Base-by-base conservation (phyloP, 345 rosid species). In the Xanthoceras sorbifolium region DNA sequence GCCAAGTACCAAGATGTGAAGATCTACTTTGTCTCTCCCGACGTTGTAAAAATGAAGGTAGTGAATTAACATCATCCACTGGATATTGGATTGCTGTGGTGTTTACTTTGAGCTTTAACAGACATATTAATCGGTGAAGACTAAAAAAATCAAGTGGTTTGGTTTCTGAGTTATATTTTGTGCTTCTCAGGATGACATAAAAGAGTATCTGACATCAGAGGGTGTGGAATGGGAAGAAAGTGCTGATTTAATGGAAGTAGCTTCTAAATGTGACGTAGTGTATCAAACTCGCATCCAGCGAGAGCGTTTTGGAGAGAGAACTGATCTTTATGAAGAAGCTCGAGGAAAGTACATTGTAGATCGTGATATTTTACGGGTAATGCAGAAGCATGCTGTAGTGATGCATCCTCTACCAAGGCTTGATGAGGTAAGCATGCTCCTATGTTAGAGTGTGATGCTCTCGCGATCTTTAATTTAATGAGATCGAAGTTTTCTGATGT, bases 351-450 rank as follows among this genome's bases (percentile, higher is more conserved):
- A 93, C 80, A 96, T 96, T 40, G 90, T 96, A 18, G 85, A 92
- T 78, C 69, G 79, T 59, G 78, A 79, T 66, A 87, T 92, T 62
- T 77, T 96, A 69, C 79, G 78, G 38, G 97, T 81, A 67, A 92
- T 93, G 99, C 95, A 89, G 89, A 83, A 85, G 75, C 94, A 88
- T 63, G 95, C 95, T 18, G 91, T 96, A 65, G 90, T 93, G 74
- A 90, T 93, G 99, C 98, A 96, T 78, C 98, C 98, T 79, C 91
- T 96, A 63, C 99, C 99, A 0, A 88, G 98, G 85, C 92, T 96
- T 9, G 98, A 96, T 50, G 97, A 96, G 93, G 98, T 91, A 67
- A 81, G 76, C 75, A 50, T 55, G 1, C 26, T 68, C 23, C 69
- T 2, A 29, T n/a, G 6, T 40, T 62, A 29, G 34, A 26, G 3